phyloP scores from a whole-genome alignment of 768 basidiomycete species.

The Astraeus odoratus region DNA sequence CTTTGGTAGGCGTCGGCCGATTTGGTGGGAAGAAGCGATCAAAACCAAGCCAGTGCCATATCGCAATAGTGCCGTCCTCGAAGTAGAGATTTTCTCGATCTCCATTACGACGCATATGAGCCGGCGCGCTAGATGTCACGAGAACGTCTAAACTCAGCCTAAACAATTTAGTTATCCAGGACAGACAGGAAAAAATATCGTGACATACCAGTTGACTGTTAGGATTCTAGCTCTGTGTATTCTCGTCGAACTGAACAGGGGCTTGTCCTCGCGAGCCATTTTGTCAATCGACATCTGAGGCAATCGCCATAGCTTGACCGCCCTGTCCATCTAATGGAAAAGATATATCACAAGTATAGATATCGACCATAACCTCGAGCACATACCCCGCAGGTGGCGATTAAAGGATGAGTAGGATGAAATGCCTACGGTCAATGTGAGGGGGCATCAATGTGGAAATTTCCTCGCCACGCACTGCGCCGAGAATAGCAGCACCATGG shows the following conservation, averaged over 20 bases:
- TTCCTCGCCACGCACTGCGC: conserved; percentile 39
- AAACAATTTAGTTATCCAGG: background rate
- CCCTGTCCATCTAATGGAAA: conserved; percentile 53
- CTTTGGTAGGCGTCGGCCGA: conserved; percentile 24
- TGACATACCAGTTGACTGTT: conserved; percentile 54
- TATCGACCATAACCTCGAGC: background rate
- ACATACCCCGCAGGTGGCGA: conserved; percentile 75
- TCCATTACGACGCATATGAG: conserved; percentile 34
- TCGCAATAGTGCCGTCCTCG: conserved; percentile 44
- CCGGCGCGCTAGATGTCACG: conserved; percentile 46
- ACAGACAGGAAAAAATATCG: background rate
- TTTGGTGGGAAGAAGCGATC: conserved; percentile 57
- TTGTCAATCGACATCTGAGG: conserved; percentile 31
- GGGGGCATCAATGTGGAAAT: background rate
- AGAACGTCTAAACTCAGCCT: conserved; percentile 57
- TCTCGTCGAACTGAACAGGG: conserved; percentile 60
- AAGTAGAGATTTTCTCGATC: conserved; percentile 20
- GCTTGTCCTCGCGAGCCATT: conserved; percentile 63
- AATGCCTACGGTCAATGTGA: conserved; percentile 44
- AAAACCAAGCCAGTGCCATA: conserved; percentile 67
- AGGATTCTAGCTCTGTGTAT: conserved; percentile 62
- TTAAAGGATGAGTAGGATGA: conserved; percentile 53
- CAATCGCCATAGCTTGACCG: conserved; percentile 70
- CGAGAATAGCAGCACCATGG: conserved; percentile 61
- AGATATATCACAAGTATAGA: conserved; percentile 1